Evolutionary conservation across 208 protist species (phyloP).

Genomic region (Crithidia sp.): DNA sequence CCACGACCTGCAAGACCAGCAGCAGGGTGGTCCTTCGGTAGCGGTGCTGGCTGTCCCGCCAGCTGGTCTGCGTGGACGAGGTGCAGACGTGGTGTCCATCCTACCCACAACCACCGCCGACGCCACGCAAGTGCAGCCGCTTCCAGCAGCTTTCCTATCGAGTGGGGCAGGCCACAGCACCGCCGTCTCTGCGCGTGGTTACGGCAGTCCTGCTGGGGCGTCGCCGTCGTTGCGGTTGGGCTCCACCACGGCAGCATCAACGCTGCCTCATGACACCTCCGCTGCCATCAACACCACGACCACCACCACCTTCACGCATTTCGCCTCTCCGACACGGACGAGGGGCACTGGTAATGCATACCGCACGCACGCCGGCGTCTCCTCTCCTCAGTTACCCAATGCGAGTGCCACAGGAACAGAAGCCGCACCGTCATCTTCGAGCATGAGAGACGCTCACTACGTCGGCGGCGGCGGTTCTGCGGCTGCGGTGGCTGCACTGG

Average conservation of each 20-base stretch:
- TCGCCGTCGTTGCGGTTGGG: too few relatives aligned
- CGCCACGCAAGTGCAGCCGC: not conserved
- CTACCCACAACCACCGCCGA: not conserved
- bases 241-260: too few relatives aligned
- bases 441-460: too few relatives aligned
- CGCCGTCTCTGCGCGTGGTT: too few relatives aligned
- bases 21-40: not conserved
- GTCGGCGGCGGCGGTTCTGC: not conserved
- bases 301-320: not conserved
- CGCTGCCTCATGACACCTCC: too few relatives aligned
- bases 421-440: too few relatives aligned
- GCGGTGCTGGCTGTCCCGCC: not conserved
- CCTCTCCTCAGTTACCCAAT: not conserved
- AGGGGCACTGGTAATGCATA: too few relatives aligned
- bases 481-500: constrained; percentile 6
- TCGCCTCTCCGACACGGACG: not conserved
- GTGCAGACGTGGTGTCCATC: not conserved
- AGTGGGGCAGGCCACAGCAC: not conserved
- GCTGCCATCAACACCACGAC: too few relatives aligned
- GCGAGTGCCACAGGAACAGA: too few relatives aligned
- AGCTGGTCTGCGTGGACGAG: not conserved
- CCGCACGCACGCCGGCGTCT: too few relatives aligned
- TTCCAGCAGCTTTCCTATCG: not conserved
- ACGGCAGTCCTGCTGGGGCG: too few relatives aligned
- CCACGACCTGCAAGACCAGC: not conserved